phyloP scores from a whole-genome alignment of 495 filamentous ascomycete species.

The Cercophora sp. region DNA sequence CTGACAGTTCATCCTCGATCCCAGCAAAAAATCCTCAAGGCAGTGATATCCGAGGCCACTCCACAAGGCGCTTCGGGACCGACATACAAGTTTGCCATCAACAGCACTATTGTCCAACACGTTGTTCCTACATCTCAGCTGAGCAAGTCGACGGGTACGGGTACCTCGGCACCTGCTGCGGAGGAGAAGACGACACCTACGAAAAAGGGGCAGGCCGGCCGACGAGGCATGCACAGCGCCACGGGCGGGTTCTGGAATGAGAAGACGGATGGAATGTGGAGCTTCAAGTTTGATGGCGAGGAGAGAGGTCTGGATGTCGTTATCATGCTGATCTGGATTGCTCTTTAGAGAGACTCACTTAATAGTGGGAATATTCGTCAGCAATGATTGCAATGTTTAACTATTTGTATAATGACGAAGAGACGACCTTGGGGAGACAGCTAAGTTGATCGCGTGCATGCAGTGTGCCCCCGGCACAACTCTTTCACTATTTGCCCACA shows the following conservation, averaged over 20 bases:
- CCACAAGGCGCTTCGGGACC: conserved; percentile 46
- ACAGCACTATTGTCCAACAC: conserved; percentile 97
- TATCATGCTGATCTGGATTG: conserved; percentile 87
- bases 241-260: conserved; percentile 96
- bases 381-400: too few species aligned
- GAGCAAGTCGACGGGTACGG: conserved; percentile 47
- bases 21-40: conserved; percentile 81
- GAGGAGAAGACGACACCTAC: conserved; percentile 43
- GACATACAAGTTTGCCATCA: conserved; percentile 86
- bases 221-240: conserved; percentile 93
- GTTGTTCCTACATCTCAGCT: conserved; percentile 52
- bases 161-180: conserved; percentile 30
- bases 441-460: too few species aligned
- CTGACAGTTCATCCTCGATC: neutral
- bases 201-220: conserved; percentile 62
- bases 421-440: too few species aligned
- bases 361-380: too few species aligned
- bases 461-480: too few species aligned
- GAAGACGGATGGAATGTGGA: conserved; percentile 97
- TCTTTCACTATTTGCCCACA: too few species aligned
- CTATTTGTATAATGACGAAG: too few species aligned
- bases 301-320: conserved; percentile 87
- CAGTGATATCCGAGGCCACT: conserved; percentile 77
- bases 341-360: conserved; percentile 45
- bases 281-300: conserved; percentile 87